Evolutionary conservation across 495 filamentous ascomycete species (phyloP).

Genomic region (Penicillium diatomitis): DNA sequence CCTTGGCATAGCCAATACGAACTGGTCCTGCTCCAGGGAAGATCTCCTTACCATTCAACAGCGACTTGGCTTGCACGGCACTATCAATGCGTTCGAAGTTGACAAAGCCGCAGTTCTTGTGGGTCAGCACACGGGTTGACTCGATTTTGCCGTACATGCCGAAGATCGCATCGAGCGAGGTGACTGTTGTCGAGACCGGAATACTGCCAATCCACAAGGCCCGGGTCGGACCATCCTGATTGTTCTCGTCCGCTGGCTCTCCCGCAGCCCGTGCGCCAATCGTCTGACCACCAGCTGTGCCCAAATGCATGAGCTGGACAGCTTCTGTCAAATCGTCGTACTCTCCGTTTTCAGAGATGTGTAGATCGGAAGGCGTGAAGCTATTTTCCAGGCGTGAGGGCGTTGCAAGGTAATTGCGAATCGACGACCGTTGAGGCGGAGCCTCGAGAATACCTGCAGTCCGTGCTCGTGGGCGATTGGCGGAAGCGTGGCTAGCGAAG

Average conservation of each 20-base stretch:
- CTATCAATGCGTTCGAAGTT: slow-evolving; percentile 89
- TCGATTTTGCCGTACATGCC: slow-evolving; percentile 81
- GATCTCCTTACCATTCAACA: slow-evolving; percentile 93
- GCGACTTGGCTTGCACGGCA: slow-evolving; percentile 75
- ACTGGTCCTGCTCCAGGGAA: slow-evolving; percentile 95
- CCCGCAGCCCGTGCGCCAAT: slow-evolving; percentile 36
- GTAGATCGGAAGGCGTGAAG: slow-evolving; percentile 71
- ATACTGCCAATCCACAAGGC: slow-evolving; percentile 97
- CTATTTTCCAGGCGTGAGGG: slow-evolving; percentile 77
- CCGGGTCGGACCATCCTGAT: slow-evolving; percentile 81
- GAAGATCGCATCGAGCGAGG: slow-evolving; percentile 88
- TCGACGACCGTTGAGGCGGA: slow-evolving; percentile 60
- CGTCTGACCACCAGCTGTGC: slow-evolving; percentile 49
- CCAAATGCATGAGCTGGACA: slow-evolving; percentile 69
- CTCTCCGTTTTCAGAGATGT: slow-evolving; percentile 60
- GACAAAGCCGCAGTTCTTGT: slow-evolving; percentile 99
- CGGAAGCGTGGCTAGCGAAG: slow-evolving; percentile 72
- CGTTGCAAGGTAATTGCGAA: slow-evolving; percentile 65
- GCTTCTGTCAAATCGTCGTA: slow-evolving; percentile 65
- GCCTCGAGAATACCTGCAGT: slow-evolving; percentile 87
- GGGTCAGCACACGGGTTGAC: slow-evolving; percentile 86
- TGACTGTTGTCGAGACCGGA: slow-evolving; percentile 91
- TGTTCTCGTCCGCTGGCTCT: slow-evolving; percentile 56
- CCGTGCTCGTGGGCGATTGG: slow-evolving; percentile 75
- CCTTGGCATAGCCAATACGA: slow-evolving; percentile 94